phyloP scores from a whole-genome alignment of 169 alveolate species.

The Plasmodium vivax region DNA sequence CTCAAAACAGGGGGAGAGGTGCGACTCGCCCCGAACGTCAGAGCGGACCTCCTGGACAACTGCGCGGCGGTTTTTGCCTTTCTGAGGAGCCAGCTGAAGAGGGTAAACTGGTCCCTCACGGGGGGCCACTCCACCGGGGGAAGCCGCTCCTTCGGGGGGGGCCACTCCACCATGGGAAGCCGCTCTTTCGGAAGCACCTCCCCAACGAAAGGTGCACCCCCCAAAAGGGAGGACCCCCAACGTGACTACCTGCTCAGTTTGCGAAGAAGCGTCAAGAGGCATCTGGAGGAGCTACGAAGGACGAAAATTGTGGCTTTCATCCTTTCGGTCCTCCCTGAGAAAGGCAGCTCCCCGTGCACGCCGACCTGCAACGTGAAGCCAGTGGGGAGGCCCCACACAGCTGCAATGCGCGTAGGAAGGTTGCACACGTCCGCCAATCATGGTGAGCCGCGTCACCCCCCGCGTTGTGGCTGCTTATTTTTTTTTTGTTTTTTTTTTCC shows the following conservation, averaged over 20 bases:
- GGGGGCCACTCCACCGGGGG: not conserved
- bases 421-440: not conserved
- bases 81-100: constrained; percentile 9
- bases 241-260: not conserved
- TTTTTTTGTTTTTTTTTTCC: not conserved
- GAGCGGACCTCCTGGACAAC: not conserved
- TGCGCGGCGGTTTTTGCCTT: not conserved
- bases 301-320: not conserved
- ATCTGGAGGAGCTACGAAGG: not conserved
- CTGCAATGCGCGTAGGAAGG: too few relatives aligned
- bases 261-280: not conserved
- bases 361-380: not conserved
- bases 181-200: not conserved
- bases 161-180: not conserved
- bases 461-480: not conserved
- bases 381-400: not conserved
- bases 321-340: not conserved
- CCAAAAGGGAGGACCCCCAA: not conserved
- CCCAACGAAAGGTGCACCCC: not conserved
- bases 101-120: not conserved
- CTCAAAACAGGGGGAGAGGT: not conserved
- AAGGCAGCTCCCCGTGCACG: not conserved
- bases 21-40: not conserved
- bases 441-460: not conserved
- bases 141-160: not conserved